Base-by-base conservation (phyloP, 176 grass and related monocot species). In the Triticum monococcum region DNA sequence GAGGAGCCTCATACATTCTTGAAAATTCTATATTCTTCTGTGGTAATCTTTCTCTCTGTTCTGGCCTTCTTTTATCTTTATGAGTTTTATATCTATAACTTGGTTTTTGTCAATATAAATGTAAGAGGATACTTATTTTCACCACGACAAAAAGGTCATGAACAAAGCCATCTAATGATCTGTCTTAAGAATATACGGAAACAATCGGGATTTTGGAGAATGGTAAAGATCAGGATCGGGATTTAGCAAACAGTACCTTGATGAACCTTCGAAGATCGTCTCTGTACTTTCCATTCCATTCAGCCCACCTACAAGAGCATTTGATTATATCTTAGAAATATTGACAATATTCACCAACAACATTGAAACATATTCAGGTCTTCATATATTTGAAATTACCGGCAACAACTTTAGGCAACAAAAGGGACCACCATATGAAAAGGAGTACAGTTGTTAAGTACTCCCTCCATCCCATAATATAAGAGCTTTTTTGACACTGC, bases 281-380 rank as follows among this genome's bases (percentile, higher is more conserved):
- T 82, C 97, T 93, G 71, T 99, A 99, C 79, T 89, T 83, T 33
- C 97, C 97, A 20, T 99, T 99, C 97, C 97, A 99, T 91, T 99
- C 97, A 85, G 97, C 97, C 97, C 97, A 99, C 78, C 97, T 99
- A 82, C 28, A 90, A 79, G 26, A 90, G 20, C 37, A 64, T 72
- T 28, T 14, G 33, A 80, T 77, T 56, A 38, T 64, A 64, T 72
- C 56, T 64, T 64, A 81, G 12, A 57, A 92, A 72, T 81, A 77
- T 77, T 20, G 74, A 17, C 28, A 56, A 77, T 28, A 56, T 5
- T 77, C 74, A 54, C 30, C 4, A 77, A 77, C 16, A 32, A 54
- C 46, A 54, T 52, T 52, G 72, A 56, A 32, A 54, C 8, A 7
- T 77, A 48, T 46, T 48, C 46, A 30, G 45, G 25, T 76, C 73